Evolutionary conservation across 1,284 basidiomycete genomes (phyloP).

Genomic region (Cutaneotrichosporon cutaneum): DNA sequence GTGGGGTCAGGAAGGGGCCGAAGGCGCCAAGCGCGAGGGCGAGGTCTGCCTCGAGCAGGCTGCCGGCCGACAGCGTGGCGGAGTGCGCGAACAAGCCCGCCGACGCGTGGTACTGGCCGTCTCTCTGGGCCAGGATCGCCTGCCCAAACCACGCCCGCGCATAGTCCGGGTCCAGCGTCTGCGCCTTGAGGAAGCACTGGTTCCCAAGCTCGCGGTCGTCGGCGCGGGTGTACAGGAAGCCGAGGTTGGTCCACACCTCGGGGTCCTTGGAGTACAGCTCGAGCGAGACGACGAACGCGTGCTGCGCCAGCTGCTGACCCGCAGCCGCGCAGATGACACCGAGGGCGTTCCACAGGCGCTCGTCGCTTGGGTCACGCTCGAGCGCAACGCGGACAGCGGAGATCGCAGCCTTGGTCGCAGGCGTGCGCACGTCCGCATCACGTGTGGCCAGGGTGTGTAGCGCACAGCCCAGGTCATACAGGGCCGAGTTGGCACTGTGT

Average conservation of each 20-base stretch:
- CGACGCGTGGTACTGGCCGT: conserved; percentile 65
- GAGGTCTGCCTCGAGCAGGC: conserved; percentile 78
- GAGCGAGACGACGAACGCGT: conserved; percentile 85
- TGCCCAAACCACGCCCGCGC: conserved; percentile 92
- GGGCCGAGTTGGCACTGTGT: conserved; percentile 60
- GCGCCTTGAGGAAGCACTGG: conserved; percentile 81
- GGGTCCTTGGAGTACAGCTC: conserved; percentile 81
- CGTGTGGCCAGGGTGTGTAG: conserved; percentile 59
- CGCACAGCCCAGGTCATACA: conserved; percentile 73
- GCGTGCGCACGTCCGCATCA: conserved; percentile 43
- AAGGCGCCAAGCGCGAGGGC: conserved; percentile 71
- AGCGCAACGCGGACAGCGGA: conserved; percentile 72
- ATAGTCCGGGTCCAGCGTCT: conserved; percentile 88
- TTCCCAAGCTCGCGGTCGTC: conserved; percentile 80
- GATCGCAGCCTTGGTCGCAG: conserved; percentile 61
- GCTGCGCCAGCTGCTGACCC: conserved; percentile 64
- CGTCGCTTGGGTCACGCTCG: conserved; percentile 69
- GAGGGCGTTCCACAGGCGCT: conserved; percentile 70
- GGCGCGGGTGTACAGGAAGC: conserved; percentile 82
- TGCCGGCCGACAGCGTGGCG: conserved; percentile 65
- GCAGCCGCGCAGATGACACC: conserved; percentile 44
- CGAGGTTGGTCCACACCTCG: conserved; percentile 81
- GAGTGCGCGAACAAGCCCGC: conserved; percentile 79
- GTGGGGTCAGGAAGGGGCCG: conserved; percentile 49
- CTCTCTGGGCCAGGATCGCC: conserved; percentile 71